A percentile compares a stretch with the other conserved stretches of the same genome.
Conservation (phyloP, 2,329 filamentous ascomycete genomes). For the Bertia moriformis region DNA sequence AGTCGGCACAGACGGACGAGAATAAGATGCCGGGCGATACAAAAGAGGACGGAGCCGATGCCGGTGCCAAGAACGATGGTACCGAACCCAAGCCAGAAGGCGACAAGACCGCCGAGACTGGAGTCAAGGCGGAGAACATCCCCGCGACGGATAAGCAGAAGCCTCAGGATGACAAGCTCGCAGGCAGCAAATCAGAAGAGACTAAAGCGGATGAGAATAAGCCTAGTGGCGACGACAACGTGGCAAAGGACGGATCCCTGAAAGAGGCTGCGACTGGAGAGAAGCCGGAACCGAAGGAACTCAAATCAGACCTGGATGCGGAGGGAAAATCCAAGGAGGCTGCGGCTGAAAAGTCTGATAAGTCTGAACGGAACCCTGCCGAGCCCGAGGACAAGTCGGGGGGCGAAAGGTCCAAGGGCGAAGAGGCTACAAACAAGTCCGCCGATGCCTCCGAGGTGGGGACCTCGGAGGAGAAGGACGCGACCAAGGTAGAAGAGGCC, state of each 20-base stretch:
- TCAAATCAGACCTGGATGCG: neutral
- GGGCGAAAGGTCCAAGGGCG: neutral
- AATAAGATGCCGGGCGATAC: too few relatives aligned
- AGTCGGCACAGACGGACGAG: too few relatives aligned
- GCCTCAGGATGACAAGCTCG: too few relatives aligned
- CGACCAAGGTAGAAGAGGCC: neutral
- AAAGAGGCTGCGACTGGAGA: neutral
- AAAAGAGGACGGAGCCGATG: too few relatives aligned
- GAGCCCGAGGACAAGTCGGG: neutral
- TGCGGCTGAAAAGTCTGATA: conserved; percentile 6
- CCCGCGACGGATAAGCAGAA: too few relatives aligned
- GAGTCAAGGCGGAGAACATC: too few relatives aligned
- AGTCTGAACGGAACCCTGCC: neutral
- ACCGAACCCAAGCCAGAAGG: too few relatives aligned
- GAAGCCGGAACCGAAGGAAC: neutral
- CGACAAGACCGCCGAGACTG: conserved; percentile 4
- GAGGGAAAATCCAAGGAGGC: conserved; percentile 2
- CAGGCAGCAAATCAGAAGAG: too few relatives aligned
- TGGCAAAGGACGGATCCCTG: too few relatives aligned
- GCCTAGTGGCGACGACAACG: too few relatives aligned
- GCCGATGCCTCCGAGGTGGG: neutral
- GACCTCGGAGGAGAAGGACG: neutral
- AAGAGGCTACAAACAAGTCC: neutral
- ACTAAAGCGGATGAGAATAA: too few relatives aligned
- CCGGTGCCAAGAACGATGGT: too few relatives aligned